Evolutionary conservation across 352 stramenopile genomes (phyloP).

Genomic region (Stramenopiles sp.): DNA sequence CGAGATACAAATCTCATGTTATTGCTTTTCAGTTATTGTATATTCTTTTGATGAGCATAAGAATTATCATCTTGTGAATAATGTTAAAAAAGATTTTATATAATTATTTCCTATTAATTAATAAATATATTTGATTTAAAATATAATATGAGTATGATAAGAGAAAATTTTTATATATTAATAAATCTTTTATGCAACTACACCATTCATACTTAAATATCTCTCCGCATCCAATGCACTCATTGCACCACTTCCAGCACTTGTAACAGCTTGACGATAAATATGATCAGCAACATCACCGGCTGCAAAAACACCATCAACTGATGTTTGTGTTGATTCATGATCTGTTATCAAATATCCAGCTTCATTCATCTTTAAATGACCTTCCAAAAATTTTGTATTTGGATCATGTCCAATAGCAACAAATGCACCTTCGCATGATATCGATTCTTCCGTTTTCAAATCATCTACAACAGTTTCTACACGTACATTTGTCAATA

Average conservation of each 20-base stretch:
- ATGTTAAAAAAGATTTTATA: too few relatives aligned
- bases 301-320: slow-evolving; percentile 49
- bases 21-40: too few relatives aligned
- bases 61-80: too few relatives aligned
- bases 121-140: too few relatives aligned
- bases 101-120: too few relatives aligned
- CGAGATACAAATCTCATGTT: too few relatives aligned
- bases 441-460: slow-evolving; percentile 9
- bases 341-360: slow-evolving; percentile 31
- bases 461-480: slow-evolving; percentile 8
- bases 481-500: slow-evolving; percentile 13
- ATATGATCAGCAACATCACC: slow-evolving; percentile 48
- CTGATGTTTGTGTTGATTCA: slow-evolving; percentile 29
- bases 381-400: slow-evolving; percentile 22
- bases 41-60: too few relatives aligned
- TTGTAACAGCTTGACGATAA: slow-evolving; percentile 55
- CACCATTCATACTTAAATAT: slow-evolving; percentile 19
- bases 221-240: slow-evolving; percentile 23
- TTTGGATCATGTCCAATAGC: slow-evolving; percentile 51
- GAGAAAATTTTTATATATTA: too few relatives aligned
- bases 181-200: too few relatives aligned
- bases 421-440: slow-evolving; percentile 20
- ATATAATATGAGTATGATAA: too few relatives aligned
- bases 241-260: slow-evolving; percentile 38
- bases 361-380: slow-evolving; percentile 24